Evolutionary conservation across 106 monocot species (phyloP).

Genomic region (Xerophyta viscosa): DNA sequence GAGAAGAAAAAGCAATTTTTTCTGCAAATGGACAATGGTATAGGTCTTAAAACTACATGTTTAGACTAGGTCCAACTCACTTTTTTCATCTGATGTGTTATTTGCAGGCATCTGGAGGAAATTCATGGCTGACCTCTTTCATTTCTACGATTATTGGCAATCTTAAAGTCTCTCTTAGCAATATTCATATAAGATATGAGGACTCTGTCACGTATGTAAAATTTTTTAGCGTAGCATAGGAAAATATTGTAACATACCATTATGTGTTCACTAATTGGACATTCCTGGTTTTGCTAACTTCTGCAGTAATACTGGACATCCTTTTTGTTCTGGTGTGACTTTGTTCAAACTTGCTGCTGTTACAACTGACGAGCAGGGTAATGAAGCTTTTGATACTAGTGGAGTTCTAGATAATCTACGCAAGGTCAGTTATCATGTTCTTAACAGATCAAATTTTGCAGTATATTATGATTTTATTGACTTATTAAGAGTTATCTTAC

Average conservation of each 20-base stretch:
- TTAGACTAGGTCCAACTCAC: no score
- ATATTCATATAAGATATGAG: conserved; percentile 97
- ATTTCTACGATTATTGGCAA: conserved; percentile 91
- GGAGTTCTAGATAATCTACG: conserved; percentile 87
- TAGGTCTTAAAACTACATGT: no score
- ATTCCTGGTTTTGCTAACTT: neutral
- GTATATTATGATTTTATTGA: no score
- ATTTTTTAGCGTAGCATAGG: no score
- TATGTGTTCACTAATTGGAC: no score
- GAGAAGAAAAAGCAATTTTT: no score
- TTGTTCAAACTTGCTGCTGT: conserved; percentile 96
- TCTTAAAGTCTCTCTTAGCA: conserved; percentile 90
- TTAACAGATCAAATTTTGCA: no score
- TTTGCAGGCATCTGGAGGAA: conserved; percentile 59
- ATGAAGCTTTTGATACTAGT: conserved; percentile 99
- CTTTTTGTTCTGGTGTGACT: conserved; percentile 86
- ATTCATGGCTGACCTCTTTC: conserved; percentile 77
- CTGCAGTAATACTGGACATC: conserved; percentile 84
- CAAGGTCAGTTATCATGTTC: conserved; percentile 44
- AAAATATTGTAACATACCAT: no score
- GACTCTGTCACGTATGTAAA: conserved; percentile 80
- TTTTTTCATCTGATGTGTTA: neutral
- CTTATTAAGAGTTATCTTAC: no score
- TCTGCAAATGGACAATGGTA: no score
- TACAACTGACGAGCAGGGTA: conserved; percentile 86